These are phyloP conservation scores for Hibiscus mutabilis DNA, from an alignment of 345 rosid species.

Conservation along the genomic window DNA sequence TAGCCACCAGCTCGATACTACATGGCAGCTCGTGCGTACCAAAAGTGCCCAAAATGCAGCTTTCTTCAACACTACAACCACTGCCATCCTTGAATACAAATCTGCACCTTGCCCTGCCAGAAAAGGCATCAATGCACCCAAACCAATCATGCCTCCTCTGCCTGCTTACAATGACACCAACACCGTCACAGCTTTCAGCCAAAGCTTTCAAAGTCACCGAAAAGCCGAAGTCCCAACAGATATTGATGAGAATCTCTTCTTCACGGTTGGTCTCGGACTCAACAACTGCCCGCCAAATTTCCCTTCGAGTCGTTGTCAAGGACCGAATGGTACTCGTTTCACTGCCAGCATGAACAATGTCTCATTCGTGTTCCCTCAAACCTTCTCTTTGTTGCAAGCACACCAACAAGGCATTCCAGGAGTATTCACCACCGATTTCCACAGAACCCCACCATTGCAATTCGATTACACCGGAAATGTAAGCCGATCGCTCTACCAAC, in stretches of 20 bases:
- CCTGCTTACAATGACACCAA: slow-evolving; percentile 76
- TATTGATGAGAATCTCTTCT: slow-evolving; percentile 61
- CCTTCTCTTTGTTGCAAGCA: slow-evolving; percentile 73
- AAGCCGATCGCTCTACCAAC: slow-evolving; percentile 60
- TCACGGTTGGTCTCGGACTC: slow-evolving; percentile 74
- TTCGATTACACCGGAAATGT: slow-evolving; percentile 89
- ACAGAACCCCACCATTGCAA: slow-evolving; percentile 48
- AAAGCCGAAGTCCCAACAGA: slow-evolving; percentile 59
- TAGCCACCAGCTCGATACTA: slow-evolving; percentile 63
- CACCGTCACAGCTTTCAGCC: slow-evolving; percentile 53
- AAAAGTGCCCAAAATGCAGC: slow-evolving; percentile 65
- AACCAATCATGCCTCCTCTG: slow-evolving; percentile 45
- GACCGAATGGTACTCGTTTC: slow-evolving; percentile 83
- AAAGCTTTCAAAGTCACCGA: slow-evolving; percentile 38
- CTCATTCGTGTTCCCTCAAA: slow-evolving; percentile 68
- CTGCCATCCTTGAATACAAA: slow-evolving; percentile 82
- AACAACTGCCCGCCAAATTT: slow-evolving; percentile 59
- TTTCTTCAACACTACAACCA: slow-evolving; percentile 79
- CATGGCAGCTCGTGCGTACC: slow-evolving; percentile 72
- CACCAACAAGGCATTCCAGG: slow-evolving; percentile 50
- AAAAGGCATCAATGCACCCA: slow-evolving; percentile 17
- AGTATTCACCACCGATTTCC: slow-evolving; percentile 83
- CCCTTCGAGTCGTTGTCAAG: slow-evolving; percentile 50
- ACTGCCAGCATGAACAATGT: slow-evolving; percentile 81
- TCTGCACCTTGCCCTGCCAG: slow-evolving; percentile 65